phyloP scores from a whole-genome alignment of 192 early-diverging fungal species.

The Coemansia sp. region DNA sequence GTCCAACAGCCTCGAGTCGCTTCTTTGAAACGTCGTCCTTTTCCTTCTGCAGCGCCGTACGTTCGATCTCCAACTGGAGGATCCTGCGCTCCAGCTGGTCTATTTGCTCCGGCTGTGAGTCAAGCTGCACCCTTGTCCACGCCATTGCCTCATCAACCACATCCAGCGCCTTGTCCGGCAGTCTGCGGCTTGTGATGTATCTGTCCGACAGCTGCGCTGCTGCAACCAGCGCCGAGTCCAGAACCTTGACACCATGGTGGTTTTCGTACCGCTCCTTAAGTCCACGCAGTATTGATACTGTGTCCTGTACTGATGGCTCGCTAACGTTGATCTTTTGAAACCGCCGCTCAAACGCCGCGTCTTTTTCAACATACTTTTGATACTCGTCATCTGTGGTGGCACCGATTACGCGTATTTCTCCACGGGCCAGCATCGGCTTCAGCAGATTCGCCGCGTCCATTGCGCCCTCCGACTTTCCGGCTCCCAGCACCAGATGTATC shows the following conservation, averaged over 20 bases:
- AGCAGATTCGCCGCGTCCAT: slow-evolving; percentile 98
- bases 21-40: slow-evolving; percentile 81
- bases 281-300: slow-evolving; percentile 79
- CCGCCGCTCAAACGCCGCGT: slow-evolving; percentile 78
- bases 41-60: slow-evolving; percentile 90
- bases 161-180: slow-evolving; percentile 82
- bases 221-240: slow-evolving; percentile 70
- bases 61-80: slow-evolving; percentile 95
- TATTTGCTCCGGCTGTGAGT: slow-evolving; percentile 95
- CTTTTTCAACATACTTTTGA: slow-evolving; percentile 88
- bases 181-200: slow-evolving; percentile 77
- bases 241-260: slow-evolving; percentile 73
- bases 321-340: slow-evolving; percentile 75
- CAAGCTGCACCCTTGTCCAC: slow-evolving; percentile 92
- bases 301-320: slow-evolving; percentile 74
- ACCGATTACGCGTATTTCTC: slow-evolving; percentile 93
- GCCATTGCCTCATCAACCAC: slow-evolving; percentile 96
- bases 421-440: slow-evolving; percentile 98
- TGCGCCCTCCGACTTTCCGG: slow-evolving; percentile 85
- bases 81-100: slow-evolving; percentile 91
- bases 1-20: slow-evolving; percentile 74
- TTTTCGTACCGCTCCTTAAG: slow-evolving; percentile 76
- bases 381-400: slow-evolving; percentile 97
- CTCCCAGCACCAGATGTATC: slow-evolving; percentile 92
- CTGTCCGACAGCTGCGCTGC: slow-evolving; percentile 72